Conservation (phyloP, 2,329 filamentous ascomycete species). For the Periglandula ipomoeae region DNA sequence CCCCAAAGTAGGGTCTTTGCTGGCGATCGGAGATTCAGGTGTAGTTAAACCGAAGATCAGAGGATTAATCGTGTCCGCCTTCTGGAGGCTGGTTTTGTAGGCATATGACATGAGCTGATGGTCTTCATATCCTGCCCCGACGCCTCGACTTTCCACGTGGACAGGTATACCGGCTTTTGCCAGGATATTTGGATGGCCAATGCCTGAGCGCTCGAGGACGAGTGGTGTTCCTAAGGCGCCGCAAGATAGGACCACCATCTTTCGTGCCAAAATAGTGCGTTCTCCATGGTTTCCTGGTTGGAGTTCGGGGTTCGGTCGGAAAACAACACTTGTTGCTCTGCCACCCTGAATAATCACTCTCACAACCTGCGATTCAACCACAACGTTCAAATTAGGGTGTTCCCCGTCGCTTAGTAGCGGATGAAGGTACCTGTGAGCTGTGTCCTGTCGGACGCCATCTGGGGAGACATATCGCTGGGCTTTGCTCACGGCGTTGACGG, state of each 20-base stretch:
- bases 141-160: slow-evolving; percentile 38
- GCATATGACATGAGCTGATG: slow-evolving; percentile 45
- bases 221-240: slow-evolving; percentile 44
- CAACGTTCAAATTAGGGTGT: slow-evolving; percentile 49
- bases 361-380: slow-evolving; percentile 46
- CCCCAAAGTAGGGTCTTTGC: slow-evolving; percentile 40
- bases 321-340: slow-evolving; percentile 47
- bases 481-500: slow-evolving; percentile 22
- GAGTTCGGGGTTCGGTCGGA: too few species aligned
- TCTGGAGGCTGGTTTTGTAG: slow-evolving; percentile 29
- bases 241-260: slow-evolving; percentile 24
- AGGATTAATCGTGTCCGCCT: slow-evolving; percentile 35
- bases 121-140: slow-evolving; percentile 46
- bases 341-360: slow-evolving; percentile 43
- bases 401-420: slow-evolving; percentile 22
- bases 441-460: slow-evolving; percentile 48
- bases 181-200: slow-evolving; percentile 44
- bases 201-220: slow-evolving; percentile 53
- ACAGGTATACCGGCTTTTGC: slow-evolving; percentile 35
- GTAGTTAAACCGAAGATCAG: slow-evolving; percentile 35
- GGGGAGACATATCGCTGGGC: slow-evolving; percentile 30
- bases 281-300: slow-evolving; percentile 24
- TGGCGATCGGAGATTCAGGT: slow-evolving; percentile 29
- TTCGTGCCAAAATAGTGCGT: slow-evolving; percentile 17
- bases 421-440: slow-evolving; percentile 40